Percentiles rank a stretch among this genome's conserved stretches.
Evolutionary conservation across 169 alveolate genomes (phyloP).

Genomic region (Condylostoma magnum): DNA sequence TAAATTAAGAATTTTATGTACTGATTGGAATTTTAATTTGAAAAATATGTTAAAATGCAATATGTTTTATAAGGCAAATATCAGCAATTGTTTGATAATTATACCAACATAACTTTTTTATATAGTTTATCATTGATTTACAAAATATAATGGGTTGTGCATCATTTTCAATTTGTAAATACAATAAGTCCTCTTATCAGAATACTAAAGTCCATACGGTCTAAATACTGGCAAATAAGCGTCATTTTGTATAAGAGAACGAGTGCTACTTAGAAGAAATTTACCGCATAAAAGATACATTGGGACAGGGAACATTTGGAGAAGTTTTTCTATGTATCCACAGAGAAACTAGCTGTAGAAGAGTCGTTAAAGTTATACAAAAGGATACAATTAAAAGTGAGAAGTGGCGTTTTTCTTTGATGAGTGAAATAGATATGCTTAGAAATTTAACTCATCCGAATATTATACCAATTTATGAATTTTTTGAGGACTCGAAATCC

Average conservation of each 20-base stretch:
- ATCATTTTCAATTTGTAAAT: too few relatives aligned
- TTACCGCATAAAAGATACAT: not conserved
- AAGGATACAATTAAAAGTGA: conserved; percentile 50
- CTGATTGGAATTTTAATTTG: too few relatives aligned
- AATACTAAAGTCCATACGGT: too few relatives aligned
- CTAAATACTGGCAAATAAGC: too few relatives aligned
- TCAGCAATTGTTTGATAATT: too few relatives aligned
- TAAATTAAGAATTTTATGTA: too few relatives aligned
- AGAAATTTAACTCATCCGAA: conserved; percentile 69
- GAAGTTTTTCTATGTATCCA: conserved; percentile 64
- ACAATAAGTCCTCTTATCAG: too few relatives aligned
- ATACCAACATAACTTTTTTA: too few relatives aligned
- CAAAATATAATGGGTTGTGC: too few relatives aligned
- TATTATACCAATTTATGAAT: conserved; percentile 59
- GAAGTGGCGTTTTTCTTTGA: conserved; percentile 19
- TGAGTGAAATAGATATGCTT: conserved; percentile 48
- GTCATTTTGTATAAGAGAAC: conserved; percentile 20
- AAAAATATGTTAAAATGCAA: too few relatives aligned
- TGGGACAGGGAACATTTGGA: conserved; percentile 60
- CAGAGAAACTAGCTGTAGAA: conserved; percentile 48
- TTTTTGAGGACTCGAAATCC: conserved; percentile 60
- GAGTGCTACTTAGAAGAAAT: not conserved
- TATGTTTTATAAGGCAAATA: too few relatives aligned
- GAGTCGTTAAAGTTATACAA: conserved; percentile 68
- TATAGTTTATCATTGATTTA: too few relatives aligned